Conservation (phyloP, 306 rosid genomes). For the Pueraria montana region DNA sequence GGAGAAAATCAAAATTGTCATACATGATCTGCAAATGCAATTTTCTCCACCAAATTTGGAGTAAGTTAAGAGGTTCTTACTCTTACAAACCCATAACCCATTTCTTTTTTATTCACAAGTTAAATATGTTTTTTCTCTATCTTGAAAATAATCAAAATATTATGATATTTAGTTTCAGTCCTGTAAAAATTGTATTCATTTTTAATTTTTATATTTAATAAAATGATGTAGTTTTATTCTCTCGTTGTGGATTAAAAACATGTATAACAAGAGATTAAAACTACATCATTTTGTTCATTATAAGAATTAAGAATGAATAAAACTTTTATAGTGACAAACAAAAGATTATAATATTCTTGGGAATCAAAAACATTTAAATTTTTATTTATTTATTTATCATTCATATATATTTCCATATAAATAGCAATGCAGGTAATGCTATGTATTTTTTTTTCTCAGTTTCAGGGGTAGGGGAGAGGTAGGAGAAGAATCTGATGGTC, state of each 20-base stretch:
- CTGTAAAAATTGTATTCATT: neutral
- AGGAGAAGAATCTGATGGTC: neutral
- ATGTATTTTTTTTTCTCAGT: slow-evolving; percentile 37
- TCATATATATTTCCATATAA: too few species aligned
- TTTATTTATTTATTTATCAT: too few species aligned
- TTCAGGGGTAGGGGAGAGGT: slow-evolving; percentile 52
- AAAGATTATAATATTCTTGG: too few species aligned
- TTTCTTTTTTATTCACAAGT: neutral
- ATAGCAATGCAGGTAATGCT: neutral
- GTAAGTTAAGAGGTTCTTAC: slow-evolving; percentile 49
- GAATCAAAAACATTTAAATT: too few species aligned
- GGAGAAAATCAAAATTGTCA: slow-evolving; percentile 61
- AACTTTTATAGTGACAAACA: too few species aligned
- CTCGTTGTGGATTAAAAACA: neutral
- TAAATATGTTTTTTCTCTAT: too few species aligned
- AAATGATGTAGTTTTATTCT: neutral
- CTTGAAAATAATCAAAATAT: too few species aligned
- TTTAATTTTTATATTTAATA: neutral
- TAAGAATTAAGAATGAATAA: too few species aligned
- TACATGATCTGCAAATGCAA: slow-evolving; percentile 62
- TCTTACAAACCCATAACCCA: neutral
- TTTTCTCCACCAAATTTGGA: slow-evolving; percentile 68
- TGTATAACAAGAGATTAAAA: neutral
- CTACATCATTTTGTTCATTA: neutral
- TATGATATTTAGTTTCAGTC: neutral